phyloP scores from a whole-genome alignment of 176 grass and related monocot species.

The Panicum miliaceum region DNA sequence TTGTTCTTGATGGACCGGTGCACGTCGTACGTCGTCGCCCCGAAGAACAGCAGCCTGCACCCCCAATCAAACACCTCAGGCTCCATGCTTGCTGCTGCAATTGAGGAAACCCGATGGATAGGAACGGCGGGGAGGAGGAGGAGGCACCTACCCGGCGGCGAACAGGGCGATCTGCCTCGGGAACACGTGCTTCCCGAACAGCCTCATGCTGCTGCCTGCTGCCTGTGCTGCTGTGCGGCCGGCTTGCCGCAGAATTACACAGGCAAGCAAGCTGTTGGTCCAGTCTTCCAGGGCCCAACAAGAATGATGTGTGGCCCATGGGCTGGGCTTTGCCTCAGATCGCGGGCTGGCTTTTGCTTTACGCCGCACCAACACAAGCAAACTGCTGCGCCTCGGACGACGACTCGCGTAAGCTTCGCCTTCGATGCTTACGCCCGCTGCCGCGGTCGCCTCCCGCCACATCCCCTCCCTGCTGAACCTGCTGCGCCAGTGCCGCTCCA shows the following conservation, averaged over 20 bases:
- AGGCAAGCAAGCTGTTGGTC: not conserved
- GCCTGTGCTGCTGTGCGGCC: not conserved
- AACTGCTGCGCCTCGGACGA: not conserved
- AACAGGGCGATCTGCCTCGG: constrained; percentile 61
- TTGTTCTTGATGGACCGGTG: constrained; percentile 91
- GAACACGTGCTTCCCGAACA: constrained; percentile 68
- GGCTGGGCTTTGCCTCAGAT: not conserved
- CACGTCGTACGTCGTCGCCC: constrained; percentile 85
- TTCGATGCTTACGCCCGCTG: constrained; percentile 19
- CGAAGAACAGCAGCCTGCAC: constrained; percentile 67
- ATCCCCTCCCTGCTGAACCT: constrained; percentile 8
- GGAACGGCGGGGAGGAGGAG: not conserved
- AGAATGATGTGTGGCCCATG: not conserved
- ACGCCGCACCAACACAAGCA: no score
- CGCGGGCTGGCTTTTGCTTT: no score
- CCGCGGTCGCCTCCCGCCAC: constrained; percentile 5
- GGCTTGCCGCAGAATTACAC: not conserved
- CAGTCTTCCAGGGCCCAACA: not conserved
- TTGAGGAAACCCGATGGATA: not conserved
- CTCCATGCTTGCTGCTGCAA: not conserved
- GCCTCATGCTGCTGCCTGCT: constrained; percentile 37
- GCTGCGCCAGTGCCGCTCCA: constrained; percentile 31
- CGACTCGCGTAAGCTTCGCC: no score
- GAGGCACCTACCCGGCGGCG: constrained; percentile 48
- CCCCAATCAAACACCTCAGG: not conserved